Base-by-base conservation (phyloP, 345 rosid genomes). In the Geranium rotundifolium region DNA sequence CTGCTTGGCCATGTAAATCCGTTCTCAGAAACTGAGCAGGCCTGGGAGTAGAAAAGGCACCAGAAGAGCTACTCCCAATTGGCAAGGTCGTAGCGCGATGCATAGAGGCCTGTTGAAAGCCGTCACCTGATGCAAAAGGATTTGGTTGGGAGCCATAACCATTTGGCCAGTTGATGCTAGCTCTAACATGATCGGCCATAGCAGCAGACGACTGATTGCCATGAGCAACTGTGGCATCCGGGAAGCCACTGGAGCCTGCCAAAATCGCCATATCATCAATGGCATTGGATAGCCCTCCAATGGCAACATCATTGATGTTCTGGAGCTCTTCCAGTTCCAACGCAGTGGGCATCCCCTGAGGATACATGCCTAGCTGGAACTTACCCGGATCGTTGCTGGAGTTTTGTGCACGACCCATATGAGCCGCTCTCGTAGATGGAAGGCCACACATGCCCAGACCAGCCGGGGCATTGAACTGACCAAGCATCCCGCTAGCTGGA, bases 301-400 rank as follows among this genome's bases (percentile, higher is more conserved):
- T 66, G 18, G 59, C 39, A 61, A 30, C 67, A n/a, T 68, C 57
- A 63, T 81, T 85, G 63, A 34, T 34, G 41, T 78, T 62, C 55
- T 81, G 92, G 56, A 84, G 73, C 65, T 85, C 84, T 63, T 83
- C 85, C 23, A 83, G 76, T 70, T 81, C 96, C 52, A 82, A 59
- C 31, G 88, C 76, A 29, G 79, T 68, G n/a, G 92, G 96, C 71
- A 86, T 76, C 19, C 97, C 91, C 65, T 83, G 92, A 30, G 73
- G 65, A 54, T 72, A 64, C 60, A 69, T 56, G 61, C 65, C 79
- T 55, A 67, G 72, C 67, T 83, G 88, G 67, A 85, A 82, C 63
- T 82, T 79, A 57, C 61, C 76, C 29, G 37, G 29, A 10, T 65
- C 65, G 41, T 34, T 34, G 27, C 27, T 23, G 27, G 27, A 23